A percentile compares a stretch with the other conserved stretches of the same genome.
Evolutionary conservation across 306 rosid species (phyloP).

Genomic region (Casuarina glauca): DNA sequence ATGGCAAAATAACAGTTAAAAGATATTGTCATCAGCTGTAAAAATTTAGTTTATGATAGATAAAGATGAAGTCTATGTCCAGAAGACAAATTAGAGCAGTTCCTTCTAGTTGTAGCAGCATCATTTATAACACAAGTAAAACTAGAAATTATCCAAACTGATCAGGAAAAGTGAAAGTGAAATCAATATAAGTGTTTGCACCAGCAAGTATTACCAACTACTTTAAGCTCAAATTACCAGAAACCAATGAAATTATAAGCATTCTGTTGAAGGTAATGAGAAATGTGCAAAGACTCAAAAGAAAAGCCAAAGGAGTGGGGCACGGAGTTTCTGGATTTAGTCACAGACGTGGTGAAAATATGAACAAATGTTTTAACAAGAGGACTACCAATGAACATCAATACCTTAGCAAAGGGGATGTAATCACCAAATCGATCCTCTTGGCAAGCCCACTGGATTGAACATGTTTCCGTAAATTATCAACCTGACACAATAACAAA

Average conservation of each 20-base stretch:
- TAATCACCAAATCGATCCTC: slow-evolving; percentile 49
- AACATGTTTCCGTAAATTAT: slow-evolving; percentile 56
- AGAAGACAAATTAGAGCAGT: background rate
- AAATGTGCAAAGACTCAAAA: background rate
- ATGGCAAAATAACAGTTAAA: slow-evolving; percentile 6
- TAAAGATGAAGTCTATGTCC: background rate
- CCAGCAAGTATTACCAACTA: background rate
- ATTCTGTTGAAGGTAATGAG: background rate
- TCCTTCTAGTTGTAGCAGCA: background rate
- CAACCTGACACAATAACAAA: slow-evolving; percentile 36
- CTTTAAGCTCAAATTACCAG: background rate
- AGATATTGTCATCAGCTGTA: background rate
- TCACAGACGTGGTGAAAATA: background rate
- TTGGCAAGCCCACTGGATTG: slow-evolving; percentile 40
- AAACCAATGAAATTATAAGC: background rate
- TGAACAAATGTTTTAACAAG: background rate
- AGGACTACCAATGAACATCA: background rate
- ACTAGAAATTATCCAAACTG: background rate
- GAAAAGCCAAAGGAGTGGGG: background rate
- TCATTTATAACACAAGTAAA: background rate
- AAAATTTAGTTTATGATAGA: background rate
- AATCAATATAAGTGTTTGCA: background rate
- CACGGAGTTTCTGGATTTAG: background rate
- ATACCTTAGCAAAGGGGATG: slow-evolving; percentile 54
- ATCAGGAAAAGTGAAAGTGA: background rate